These are phyloP conservation scores for Ustilago nuda DNA, from an alignment of 1,284 basidiomycete species.

Conservation along the genomic window DNA sequence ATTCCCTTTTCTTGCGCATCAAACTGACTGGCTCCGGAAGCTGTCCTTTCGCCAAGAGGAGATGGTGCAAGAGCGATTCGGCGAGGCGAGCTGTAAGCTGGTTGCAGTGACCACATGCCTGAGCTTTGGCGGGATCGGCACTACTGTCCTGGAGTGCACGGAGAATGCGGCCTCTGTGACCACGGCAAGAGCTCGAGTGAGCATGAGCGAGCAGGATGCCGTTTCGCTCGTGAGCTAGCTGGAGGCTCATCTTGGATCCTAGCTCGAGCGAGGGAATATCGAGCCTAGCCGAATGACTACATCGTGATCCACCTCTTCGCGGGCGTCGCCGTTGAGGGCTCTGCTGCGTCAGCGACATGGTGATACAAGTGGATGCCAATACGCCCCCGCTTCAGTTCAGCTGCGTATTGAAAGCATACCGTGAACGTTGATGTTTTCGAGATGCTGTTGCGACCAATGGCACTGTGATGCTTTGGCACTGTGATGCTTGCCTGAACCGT, in stretches of 20 bases:
- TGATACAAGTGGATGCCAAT: not conserved
- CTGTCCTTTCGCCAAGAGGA: constrained; percentile 53
- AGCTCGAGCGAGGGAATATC: constrained; percentile 28
- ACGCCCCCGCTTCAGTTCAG: not conserved
- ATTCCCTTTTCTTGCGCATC: constrained; percentile 15
- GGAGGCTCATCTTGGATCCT: constrained; percentile 37
- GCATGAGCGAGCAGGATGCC: constrained; percentile 18
- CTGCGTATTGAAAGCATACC: constrained; percentile 9
- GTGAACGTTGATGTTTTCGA: not conserved
- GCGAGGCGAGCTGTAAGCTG: constrained; percentile 39
- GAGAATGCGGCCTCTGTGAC: constrained; percentile 11
- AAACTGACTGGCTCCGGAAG: constrained; percentile 46
- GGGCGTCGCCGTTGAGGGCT: not conserved
- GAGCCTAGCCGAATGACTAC: constrained; percentile 34
- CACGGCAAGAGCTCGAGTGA: not conserved
- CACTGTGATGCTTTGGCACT: not conserved
- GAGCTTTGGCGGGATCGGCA: constrained; percentile 35
- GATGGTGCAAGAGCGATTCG: constrained; percentile 42
- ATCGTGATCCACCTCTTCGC: constrained; percentile 21
- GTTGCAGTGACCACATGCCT: constrained; percentile 36
- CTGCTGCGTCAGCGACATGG: not conserved
- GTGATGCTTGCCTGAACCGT: not conserved
- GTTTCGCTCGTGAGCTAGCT: constrained; percentile 34
- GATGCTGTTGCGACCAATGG: not conserved
- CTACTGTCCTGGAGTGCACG: constrained; percentile 2